Evolutionary conservation across 345 rosid genomes (phyloP), one percentile per base, ranked within the genome.

Genomic region (Citrus australasica): DNA sequence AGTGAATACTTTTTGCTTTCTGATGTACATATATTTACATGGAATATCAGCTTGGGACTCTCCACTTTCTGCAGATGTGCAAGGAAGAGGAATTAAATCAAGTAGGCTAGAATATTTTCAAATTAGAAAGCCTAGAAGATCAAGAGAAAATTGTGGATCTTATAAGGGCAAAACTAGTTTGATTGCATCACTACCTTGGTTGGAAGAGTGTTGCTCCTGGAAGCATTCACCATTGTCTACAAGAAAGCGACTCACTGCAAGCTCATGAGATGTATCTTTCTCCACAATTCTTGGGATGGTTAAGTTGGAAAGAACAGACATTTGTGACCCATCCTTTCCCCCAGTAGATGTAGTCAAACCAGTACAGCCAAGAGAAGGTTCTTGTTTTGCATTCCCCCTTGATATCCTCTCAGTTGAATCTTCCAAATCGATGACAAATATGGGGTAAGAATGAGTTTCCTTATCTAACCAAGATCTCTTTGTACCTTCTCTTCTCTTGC

Each of bases 361-460:
- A 48, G 77, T 73, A 83, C 7, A 37, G 21, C 72, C 79, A 70
- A 71, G 19, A 71, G 79, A 53, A 33, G 78, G 79, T 42, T n/a
- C 28, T 33, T 42, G 65, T 77, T 75, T 77, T 51, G 58, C 33
- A 22, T 65, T 56, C 6, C 28, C 71, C n/a, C 55, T 56, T 61
- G 78, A 68, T 42, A 8, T 72, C 71, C 21, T 25, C 53, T 83
- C 85, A 6, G 9, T 73, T 33, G 84, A 66, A 42, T 82, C 77
- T 76, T 87, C 88, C 80, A 83, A 80, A 84, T 86, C 82, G 53
- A 79, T 78, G 40, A 85, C 73, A 63, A 32, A 67, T 33, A 51
- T 67, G 30, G 80, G 62, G 82, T 3, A 67, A 53, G 77, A 51
- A 63, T n/a, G 66, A 67, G 63, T 67, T 71, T 76, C 76, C 67